phyloP scores from a whole-genome alignment of 2,329 filamentous ascomycete species.

The Diaporthe sp. region DNA sequence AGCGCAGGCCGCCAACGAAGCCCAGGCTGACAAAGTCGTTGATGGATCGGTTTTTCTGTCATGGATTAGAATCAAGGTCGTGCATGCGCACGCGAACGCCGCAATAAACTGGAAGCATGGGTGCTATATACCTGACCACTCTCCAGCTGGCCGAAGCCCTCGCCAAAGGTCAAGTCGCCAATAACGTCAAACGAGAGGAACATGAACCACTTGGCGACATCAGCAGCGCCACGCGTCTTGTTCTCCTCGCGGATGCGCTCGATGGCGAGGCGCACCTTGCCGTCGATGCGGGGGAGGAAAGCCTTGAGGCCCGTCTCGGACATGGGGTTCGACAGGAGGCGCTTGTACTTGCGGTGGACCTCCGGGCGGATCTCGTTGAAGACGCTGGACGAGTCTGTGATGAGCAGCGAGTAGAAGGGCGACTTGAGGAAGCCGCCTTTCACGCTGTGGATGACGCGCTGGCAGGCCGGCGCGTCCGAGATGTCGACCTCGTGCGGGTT shows the following conservation, averaged over 20 bases:
- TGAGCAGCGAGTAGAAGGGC: constrained; percentile 43
- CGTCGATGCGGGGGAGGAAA: constrained; percentile 50
- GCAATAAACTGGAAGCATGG: background rate
- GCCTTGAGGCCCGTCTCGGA: constrained; percentile 51
- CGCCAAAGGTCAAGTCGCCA: constrained; percentile 65
- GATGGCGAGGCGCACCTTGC: constrained; percentile 55
- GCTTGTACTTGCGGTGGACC: constrained; percentile 54
- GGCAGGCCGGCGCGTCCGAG: constrained; percentile 41
- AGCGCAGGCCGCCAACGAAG: constrained; percentile 42
- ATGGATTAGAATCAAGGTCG: background rate
- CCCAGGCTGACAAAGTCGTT: constrained; percentile 51
- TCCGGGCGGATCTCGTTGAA: constrained; percentile 56
- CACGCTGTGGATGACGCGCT: constrained; percentile 47
- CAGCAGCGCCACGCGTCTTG: constrained; percentile 49
- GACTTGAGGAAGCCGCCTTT: constrained; percentile 48
- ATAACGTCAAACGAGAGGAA: constrained; percentile 68
- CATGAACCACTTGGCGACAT: constrained; percentile 66
- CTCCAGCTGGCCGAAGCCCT: constrained; percentile 66
- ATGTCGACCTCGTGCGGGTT: constrained; percentile 45
- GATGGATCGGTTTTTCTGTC: constrained; percentile 56
- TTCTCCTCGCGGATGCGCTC: constrained; percentile 59
- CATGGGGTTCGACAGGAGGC: constrained; percentile 56
- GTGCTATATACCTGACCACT: constrained; percentile 56
- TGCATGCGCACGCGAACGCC: background rate
- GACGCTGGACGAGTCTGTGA: constrained; percentile 45